Conservation (phyloP, 2,329 filamentous ascomycete species). For the Pestalotiopsis sp. region DNA sequence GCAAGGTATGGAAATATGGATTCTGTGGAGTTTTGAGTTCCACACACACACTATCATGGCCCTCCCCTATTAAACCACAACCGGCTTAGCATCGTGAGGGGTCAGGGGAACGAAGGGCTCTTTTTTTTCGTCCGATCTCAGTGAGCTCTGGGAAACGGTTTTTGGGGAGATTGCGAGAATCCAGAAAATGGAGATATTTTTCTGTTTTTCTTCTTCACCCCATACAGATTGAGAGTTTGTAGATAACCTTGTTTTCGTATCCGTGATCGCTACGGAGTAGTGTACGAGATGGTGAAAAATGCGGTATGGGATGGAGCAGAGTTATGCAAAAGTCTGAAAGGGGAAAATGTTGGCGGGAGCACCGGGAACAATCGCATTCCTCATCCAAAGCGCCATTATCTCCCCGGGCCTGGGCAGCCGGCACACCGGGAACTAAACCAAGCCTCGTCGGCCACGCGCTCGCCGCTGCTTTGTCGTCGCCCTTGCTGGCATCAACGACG, state of each 20-base stretch:
- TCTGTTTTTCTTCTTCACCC: neutral
- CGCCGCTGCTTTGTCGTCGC: neutral
- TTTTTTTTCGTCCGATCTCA: neutral
- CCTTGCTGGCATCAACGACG: neutral
- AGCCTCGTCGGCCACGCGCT: neutral
- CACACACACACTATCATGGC: neutral
- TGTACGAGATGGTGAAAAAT: no score
- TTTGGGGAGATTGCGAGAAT: neutral
- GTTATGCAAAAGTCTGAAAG: neutral
- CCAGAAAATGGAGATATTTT: neutral
- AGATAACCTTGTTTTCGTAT: neutral
- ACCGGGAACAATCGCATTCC: neutral
- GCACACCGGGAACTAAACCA: neutral
- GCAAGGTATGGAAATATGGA: neutral
- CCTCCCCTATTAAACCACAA: neutral
- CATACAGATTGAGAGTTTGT: neutral
- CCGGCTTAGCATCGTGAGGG: neutral
- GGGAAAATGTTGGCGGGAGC: neutral
- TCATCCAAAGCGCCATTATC: neutral
- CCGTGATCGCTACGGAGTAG: neutral
- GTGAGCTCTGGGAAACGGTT: neutral
- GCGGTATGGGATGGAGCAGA: no score
- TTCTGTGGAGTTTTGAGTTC: neutral
- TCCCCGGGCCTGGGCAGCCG: neutral
- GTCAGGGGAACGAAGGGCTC: neutral